Conservation (phyloP, 2,329 filamentous ascomycete species). For the Fonsecaea nubica region DNA sequence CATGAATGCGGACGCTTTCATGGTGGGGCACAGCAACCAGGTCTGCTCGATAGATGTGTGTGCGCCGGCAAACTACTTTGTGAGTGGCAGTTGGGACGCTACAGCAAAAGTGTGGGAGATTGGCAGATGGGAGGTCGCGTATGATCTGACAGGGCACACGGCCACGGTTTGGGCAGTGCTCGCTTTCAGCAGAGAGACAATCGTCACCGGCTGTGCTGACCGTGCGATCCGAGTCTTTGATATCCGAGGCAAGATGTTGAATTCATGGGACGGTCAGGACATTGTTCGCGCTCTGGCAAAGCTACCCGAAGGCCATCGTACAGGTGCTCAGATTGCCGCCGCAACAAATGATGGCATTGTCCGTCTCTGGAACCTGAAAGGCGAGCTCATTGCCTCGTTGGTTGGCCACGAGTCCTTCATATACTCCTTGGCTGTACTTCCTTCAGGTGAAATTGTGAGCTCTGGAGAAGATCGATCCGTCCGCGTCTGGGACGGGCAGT, state of each 20-base stretch:
- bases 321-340: conserved; percentile 89
- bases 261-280: conserved; percentile 72
- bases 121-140: conserved; percentile 80
- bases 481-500: conserved; percentile 79
- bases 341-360: conserved; percentile 92
- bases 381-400: conserved; percentile 76
- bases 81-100: conserved; percentile 94
- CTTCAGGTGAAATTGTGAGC: conserved; percentile 87
- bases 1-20: conserved; percentile 81
- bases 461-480: conserved; percentile 94
- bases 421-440: conserved; percentile 78
- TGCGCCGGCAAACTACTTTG: conserved; percentile 72
- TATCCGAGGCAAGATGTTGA: conserved; percentile 66
- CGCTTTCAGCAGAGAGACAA: conserved; percentile 76
- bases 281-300: conserved; percentile 88
- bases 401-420: conserved; percentile 94
- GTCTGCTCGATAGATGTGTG: conserved; percentile 85
- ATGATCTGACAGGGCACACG: conserved; percentile 75
- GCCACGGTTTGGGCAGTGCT: conserved; percentile 91
- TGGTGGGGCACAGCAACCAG: conserved; percentile 86
- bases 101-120: conserved; percentile 86
- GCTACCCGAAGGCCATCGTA: conserved; percentile 75
- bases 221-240: conserved; percentile 85
- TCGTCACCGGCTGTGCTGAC: conserved; percentile 91
- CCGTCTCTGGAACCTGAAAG: conserved; percentile 82